Base-by-base conservation (phyloP, 225 moss, liverwort and hornwort genomes). In the Polytrichum formosum region DNA sequence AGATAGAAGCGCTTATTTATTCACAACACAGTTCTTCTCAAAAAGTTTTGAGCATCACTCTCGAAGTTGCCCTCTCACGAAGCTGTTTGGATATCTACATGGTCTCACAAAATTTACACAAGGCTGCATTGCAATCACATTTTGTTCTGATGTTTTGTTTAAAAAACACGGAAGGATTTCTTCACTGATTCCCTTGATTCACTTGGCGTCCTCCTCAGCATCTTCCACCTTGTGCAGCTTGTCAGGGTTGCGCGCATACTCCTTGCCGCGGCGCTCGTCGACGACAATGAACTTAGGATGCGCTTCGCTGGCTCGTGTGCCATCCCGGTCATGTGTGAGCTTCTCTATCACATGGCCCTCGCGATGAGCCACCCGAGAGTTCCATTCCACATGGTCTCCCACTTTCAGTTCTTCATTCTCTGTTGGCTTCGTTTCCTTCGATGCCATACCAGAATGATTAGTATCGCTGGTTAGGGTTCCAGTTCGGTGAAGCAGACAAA, bases 231-330 rank as follows among this genome's bases (percentile, higher is more conserved):
- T 68, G 68, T 68, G 68, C 1, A 68, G 68, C 55, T 68, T 68
- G 68, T 56, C 68, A n/a, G 68, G 68, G 28, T 68, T 68, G 54
- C 68, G 68, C 13, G 55, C 68, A 28, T 68, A 68, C 26, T 68
- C 68, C 68, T 68, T 68, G 68, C 68, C 68, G 17, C 28, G 68
- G 18, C 68, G 28, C 28, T 68, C 55, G 55, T 68, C 68, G 9
- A 55, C 55, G 55, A 68, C 68, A 0, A 68, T 68, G 28, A 68
- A 55, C 68, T 68, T 68, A 6, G 68, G 68, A 5, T 68, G 54
- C 46, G 27, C 55, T 28, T 68, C 55, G 28, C 55, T 68, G 17
- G 68, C 68, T 9, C 68, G 68, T 16, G 55, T 68, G 46, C 68
- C 68, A 55, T 68, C 68, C 18, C 28, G 67, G 31, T 67, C 53